Base-by-base conservation (phyloP, 2,329 filamentous ascomycete species). In the Rhynchosporium secalis region DNA sequence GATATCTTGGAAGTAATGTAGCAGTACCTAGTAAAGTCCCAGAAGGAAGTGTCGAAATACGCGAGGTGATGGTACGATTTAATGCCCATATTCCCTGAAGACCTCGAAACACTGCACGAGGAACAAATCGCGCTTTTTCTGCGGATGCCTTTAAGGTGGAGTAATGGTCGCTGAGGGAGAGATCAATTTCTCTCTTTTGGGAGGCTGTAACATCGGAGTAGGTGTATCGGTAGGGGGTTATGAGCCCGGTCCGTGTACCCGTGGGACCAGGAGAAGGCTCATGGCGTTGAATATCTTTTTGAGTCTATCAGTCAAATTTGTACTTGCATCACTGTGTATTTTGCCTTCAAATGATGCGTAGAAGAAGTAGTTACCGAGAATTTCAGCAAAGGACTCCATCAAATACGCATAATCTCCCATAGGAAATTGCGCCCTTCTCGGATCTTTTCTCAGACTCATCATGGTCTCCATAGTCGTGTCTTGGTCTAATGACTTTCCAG, bases 321-420 rank as follows among this genome's bases (percentile, higher is more conserved):
- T 28, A 15, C n/a, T 28, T 41, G 26, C 4, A 5, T 13, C 26
- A 4, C n/a, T 45, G 13, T 28, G 20, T n/a, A 13, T 2, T 20
- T 31, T 33, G 49, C 5, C 9, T 10, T 10, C n/a, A 13, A n/a
- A 29, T 2, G 4, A 45, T 33, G 20, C 2, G 36, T n/a, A 13
- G 0, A 10, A 10, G 5, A 36, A 36, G 26, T 28, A 55, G 31
- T 40, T 7, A 62, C 77, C 79, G 2, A 91, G 77, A 0, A 85
- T 82, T 2, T 80, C 73, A 12, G 86, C 79, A 62, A 93, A 86
- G 12, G 89, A 84, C 67, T 92, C 86, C 80, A 94, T 87, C 12
- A 94, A 76, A 64, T 86, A 93, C 7, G 86, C 75, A 73, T 93
- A 94, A 74, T 96, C 91, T 9, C 87, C 87, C 87, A 94, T 93